These are phyloP conservation scores for Canavalia gladiata DNA, from an alignment of 306 rosid species.

Conservation along the genomic window DNA sequence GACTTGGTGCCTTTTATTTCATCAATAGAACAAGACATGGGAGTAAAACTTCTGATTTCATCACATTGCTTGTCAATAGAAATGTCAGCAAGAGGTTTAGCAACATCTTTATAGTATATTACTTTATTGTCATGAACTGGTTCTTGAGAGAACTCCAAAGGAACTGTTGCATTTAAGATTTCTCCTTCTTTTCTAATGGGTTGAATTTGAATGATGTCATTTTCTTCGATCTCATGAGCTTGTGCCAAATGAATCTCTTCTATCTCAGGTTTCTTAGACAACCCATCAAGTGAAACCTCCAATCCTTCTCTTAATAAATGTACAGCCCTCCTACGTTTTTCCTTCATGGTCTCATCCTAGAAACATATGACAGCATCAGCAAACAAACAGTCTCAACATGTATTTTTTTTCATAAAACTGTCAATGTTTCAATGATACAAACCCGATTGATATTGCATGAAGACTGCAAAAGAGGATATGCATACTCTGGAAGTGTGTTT, in stretches of 20 bases:
- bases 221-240: constrained; percentile 42
- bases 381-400: constrained; percentile 31
- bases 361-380: constrained; percentile 10
- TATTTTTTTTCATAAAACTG: constrained; percentile 18
- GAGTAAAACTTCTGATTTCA: constrained; percentile 42
- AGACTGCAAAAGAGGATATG: constrained; percentile 76
- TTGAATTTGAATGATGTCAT: constrained; percentile 50
- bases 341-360: constrained; percentile 75
- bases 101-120: constrained; percentile 34
- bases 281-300: constrained; percentile 51
- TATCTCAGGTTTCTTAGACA: constrained; percentile 49
- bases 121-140: constrained; percentile 38
- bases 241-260: constrained; percentile 45
- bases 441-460: constrained; percentile 76
- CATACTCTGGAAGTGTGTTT: constrained; percentile 75
- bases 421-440: constrained; percentile 45
- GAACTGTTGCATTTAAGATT: constrained; percentile 28
- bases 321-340: constrained; percentile 68
- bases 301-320: constrained; percentile 71
- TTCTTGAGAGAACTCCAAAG: constrained; percentile 54
- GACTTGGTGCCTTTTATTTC: constrained; percentile 40
- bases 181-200: constrained; percentile 44
- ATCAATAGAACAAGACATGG: constrained; percentile 34
- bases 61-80: constrained; percentile 44
- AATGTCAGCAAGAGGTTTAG: constrained; percentile 34